Base-by-base conservation (phyloP, 352 stramenopile species). In the Phytophthora brassicae region DNA sequence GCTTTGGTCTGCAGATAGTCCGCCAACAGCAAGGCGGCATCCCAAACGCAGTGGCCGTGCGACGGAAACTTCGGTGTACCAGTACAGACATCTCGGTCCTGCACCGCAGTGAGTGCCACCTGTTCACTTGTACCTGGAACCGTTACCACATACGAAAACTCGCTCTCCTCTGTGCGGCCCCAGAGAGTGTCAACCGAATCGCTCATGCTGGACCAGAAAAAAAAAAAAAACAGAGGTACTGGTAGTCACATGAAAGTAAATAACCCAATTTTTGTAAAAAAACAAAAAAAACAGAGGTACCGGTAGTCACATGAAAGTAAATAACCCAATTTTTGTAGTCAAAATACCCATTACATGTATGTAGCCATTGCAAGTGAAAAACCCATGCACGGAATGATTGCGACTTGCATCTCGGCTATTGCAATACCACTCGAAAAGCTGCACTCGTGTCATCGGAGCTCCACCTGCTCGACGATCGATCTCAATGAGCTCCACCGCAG, bases 21-120 rank as follows among this genome's bases (percentile, higher is more conserved):
- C 29, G 77, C 68, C 7, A 86, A 62, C 24, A 83, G 60, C 48
- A 86, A 23, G 2, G 74, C 74, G n/a, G 77, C 77, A 53, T 86
- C 77, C 77, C 77, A 85, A 23, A 85, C 76, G 50, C 74, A 83
- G 41, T 85, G 73, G 22, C 76, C 76, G 31, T 85, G 76, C 53
- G 76, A 85, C 29, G 76, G 70, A 43, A 77, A 82, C 22, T 33
- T 54, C 16, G 65, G 74, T 7, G 60, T 70, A 13, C 70, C 74
- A 38, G 54, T 29, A 47, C 74, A 82, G 5, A 74, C 38, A 6
- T 67, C 58, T 24, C 64, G 70, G 60, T 77, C 68, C 44, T 79
- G 74, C 39, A 82, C 55, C 5, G 70, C 74, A 26, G 29, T 77
- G 11, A 81, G 47, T 26, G 54, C 23, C 14, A 74, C 49, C n/a